Evolutionary conservation across 257 asterid genomes (phyloP).

Genomic region (Solanum medicagineum): DNA sequence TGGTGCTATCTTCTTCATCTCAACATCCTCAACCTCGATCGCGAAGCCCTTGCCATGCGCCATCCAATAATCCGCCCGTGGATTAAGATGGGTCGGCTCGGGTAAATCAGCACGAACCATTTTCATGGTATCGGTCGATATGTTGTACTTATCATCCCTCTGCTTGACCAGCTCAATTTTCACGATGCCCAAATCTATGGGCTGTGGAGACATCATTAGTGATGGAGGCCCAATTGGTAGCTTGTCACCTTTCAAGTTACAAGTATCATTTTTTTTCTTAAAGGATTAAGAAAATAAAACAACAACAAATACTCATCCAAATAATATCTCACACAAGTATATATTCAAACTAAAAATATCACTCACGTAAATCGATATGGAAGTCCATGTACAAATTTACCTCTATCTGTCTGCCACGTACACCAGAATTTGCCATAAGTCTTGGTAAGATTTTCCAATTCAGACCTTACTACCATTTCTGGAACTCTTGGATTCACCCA

Average conservation of each 20-base stretch:
- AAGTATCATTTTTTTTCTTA: no score
- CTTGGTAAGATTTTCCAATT: constrained; percentile 35
- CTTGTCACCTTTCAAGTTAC: constrained; percentile 35
- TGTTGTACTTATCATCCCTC: constrained; percentile 43
- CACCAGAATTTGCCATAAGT: constrained; percentile 89
- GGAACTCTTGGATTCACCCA: constrained; percentile 76
- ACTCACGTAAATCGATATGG: not conserved
- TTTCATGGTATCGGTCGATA: constrained; percentile 28
- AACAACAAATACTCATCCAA: not conserved
- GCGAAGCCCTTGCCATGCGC: constrained; percentile 44
- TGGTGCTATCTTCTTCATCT: constrained; percentile 34
- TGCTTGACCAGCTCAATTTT: constrained; percentile 14
- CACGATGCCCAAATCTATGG: constrained; percentile 28
- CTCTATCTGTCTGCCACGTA: constrained; percentile 81
- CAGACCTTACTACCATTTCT: constrained; percentile 49
- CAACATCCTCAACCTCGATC: constrained; percentile 17
- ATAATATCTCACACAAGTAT: not conserved
- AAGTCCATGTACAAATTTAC: not conserved
- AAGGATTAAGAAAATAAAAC: no score
- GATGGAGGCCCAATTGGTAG: constrained; percentile 62
- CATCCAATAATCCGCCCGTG: constrained; percentile 67
- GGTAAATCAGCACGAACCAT: constrained; percentile 24
- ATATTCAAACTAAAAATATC: no score
- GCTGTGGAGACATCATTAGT: constrained; percentile 72
- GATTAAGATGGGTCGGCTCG: constrained; percentile 40